Evolutionary conservation across 352 stramenopile species (phyloP).

Genomic region (Phytopythium cucurbitacearum): DNA sequence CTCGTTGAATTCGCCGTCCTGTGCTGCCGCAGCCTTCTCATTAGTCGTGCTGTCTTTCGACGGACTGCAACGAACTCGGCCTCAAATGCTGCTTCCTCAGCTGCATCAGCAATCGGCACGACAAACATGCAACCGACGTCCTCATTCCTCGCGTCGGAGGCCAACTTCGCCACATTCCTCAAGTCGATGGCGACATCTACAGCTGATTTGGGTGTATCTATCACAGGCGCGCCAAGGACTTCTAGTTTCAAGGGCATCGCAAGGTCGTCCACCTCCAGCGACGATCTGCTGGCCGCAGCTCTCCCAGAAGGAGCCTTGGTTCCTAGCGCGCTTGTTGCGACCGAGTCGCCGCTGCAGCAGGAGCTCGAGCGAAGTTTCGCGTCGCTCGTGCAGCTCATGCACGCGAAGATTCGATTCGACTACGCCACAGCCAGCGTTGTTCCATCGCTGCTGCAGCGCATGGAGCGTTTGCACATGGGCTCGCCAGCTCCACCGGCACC

Average conservation of each 20-base stretch:
- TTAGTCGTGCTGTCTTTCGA: slow-evolving; percentile 59
- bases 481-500: too few relatives aligned
- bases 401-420: slow-evolving; percentile 17
- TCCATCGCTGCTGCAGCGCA: slow-evolving; percentile 20
- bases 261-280: too few relatives aligned
- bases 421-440: slow-evolving; percentile 25
- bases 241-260: too few relatives aligned
- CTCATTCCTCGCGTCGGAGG: neutral
- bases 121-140: neutral
- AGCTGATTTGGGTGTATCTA: neutral
- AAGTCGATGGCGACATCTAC: neutral
- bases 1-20: slow-evolving; percentile 55
- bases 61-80: slow-evolving; percentile 8
- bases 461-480: slow-evolving; percentile 15
- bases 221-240: neutral
- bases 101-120: neutral
- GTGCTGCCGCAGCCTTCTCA: slow-evolving; percentile 49
- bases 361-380: slow-evolving; percentile 72
- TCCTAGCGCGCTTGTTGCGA: slow-evolving; percentile 5
- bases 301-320: too few relatives aligned
- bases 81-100: neutral
- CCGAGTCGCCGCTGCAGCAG: slow-evolving; percentile 50
- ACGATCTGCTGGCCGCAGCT: too few relatives aligned
- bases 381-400: slow-evolving; percentile 39
- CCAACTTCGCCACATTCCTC: neutral